Conservation (phyloP, 2,329 filamentous ascomycete genomes). For the Capronia americana region DNA sequence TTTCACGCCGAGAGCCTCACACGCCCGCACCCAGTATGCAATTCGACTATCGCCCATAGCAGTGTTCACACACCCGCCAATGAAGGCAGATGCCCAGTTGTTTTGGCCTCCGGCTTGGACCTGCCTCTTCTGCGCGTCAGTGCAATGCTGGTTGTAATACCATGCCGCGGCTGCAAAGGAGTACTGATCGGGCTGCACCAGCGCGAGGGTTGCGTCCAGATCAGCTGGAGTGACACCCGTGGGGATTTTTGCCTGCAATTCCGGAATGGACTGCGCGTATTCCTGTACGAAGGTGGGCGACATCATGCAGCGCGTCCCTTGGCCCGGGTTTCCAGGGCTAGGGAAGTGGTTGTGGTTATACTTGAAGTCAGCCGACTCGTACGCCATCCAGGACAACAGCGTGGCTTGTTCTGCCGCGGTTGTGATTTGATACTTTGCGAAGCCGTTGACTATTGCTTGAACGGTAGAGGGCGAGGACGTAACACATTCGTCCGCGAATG, state of each 20-base stretch:
- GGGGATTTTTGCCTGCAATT: constrained; percentile 47
- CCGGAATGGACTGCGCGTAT: constrained; percentile 60
- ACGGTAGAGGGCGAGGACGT: constrained; percentile 25
- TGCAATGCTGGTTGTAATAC: constrained; percentile 65
- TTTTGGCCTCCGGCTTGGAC: constrained; percentile 55
- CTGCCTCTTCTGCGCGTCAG: constrained; percentile 48
- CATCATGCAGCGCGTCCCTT: constrained; percentile 76
- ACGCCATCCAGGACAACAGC: constrained; percentile 72
- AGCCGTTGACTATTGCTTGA: constrained; percentile 59
- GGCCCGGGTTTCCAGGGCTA: constrained; percentile 61
- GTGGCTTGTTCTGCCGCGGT: constrained; percentile 69
- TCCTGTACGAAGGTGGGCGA: constrained; percentile 59
- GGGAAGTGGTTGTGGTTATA: constrained; percentile 71
- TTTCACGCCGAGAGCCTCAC: constrained; percentile 48
- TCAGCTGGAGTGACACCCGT: constrained; percentile 47
- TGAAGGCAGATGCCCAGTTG: constrained; percentile 59
- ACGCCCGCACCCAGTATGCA: constrained; percentile 58
- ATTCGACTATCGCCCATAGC: constrained; percentile 54
- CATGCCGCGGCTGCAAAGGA: constrained; percentile 67
- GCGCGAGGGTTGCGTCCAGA: constrained; percentile 50
- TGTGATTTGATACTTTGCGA: constrained; percentile 64
- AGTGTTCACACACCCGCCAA: constrained; percentile 62
- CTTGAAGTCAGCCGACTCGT: constrained; percentile 72
- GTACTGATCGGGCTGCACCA: constrained; percentile 59
- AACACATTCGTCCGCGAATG: constrained; percentile 32